A percentile compares a stretch with the other conserved stretches of the same genome.
These are phyloP conservation scores for Pseudisothecium myosuroides DNA, from an alignment of 225 moss, liverwort and hornwort genomes.

Conservation along the genomic window DNA sequence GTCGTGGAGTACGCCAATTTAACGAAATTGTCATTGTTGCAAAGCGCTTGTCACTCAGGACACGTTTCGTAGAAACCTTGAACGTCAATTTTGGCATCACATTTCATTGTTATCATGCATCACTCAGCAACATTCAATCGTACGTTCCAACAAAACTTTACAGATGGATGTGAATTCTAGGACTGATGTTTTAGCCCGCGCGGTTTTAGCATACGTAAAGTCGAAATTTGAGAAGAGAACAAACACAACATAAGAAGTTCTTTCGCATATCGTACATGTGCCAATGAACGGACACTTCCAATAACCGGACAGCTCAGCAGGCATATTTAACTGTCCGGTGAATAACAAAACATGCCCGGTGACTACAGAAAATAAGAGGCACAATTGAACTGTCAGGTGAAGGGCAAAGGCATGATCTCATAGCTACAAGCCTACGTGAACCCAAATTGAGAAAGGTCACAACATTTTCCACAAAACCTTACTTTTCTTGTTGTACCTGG, in stretches of 20 bases:
- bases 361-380: neutral
- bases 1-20: neutral
- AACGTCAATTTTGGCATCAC: neutral
- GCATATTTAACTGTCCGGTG: too few relatives aligned
- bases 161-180: neutral
- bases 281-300: too few relatives aligned
- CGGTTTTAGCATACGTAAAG: neutral
- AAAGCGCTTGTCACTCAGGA: neutral
- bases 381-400: neutral
- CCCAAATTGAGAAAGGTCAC: neutral
- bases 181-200: neutral
- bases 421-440: neutral
- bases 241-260: neutral
- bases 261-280: too few relatives aligned
- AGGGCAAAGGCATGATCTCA: neutral
- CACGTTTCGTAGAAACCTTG: neutral
- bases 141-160: neutral
- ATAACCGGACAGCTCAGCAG: too few relatives aligned
- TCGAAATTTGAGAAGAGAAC: neutral
- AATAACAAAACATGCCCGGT: too few relatives aligned
- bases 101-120: neutral
- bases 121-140: neutral
- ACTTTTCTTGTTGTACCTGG: neutral
- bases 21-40: neutral
- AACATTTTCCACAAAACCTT: neutral